Evolutionary conservation across 2,329 filamentous ascomycete genomes (phyloP), one percentile per base, ranked within the genome.

Genomic region (Paecilomyces fulvus): DNA sequence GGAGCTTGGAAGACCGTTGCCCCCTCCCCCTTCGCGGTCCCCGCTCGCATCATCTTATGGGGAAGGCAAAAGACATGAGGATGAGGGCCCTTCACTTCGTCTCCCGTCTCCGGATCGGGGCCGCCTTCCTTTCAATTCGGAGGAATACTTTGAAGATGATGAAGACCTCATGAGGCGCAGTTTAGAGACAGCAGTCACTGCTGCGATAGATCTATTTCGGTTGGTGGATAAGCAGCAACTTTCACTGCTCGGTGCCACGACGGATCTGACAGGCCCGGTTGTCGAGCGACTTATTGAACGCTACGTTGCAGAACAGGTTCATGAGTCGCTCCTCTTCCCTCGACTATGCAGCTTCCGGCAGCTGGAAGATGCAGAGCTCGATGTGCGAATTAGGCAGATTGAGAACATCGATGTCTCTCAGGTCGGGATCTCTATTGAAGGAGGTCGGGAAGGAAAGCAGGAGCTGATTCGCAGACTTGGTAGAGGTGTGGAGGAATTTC

Each of bases 231-330:
- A 96, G 70, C 90, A 95, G 65, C 94, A 97, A 66, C 78, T 99
- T 28, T 96, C 92, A 2, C 80, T 95, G 33, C 80, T 99, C 3
- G 94, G 92, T 17, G 89, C 92, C 3, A 96, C 91, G 1, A 99
- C 95, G 1, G 91, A 96, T 68, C 76, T 99, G 53, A 97, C 94
- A 0, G 92, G 94, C 0, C 90, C 92, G 1, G 77, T 95, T 8
- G 92, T 99, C 1, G 95, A 99, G 74, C 86, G 89, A 59, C 80
- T 99, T 65, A 96, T 99, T 61, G 94, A 99, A 73, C 86, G 91
- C 51, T 96, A 99, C 73, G 85, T 99, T 48, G 85, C 90, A 0
- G 94, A 97, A 69, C 92, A 96, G 70, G 84, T 97, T 6, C 92
- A 99, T 64, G 87, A 92, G 66, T 75, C 80, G 0, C 81, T 95